A percentile compares a stretch with the other conserved stretches of the same genome.
phyloP scores from a whole-genome alignment of 2,329 filamentous ascomycete species.

The Ophiocordyceps sinensis region DNA sequence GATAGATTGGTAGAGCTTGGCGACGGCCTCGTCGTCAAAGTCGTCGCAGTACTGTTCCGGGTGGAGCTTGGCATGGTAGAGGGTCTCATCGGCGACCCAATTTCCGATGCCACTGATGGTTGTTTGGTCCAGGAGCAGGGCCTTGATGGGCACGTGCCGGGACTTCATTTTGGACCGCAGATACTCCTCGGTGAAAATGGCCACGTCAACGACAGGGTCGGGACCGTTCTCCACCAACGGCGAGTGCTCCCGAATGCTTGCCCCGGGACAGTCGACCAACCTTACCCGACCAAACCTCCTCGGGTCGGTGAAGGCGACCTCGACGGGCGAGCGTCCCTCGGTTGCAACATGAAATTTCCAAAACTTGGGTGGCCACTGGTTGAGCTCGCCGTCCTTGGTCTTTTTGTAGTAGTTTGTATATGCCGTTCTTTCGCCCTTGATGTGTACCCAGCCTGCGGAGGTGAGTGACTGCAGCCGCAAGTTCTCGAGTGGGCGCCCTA shows the following conservation, averaged over 20 bases:
- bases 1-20: constrained; percentile 56
- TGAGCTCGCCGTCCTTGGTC: constrained; percentile 41
- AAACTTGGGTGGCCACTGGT: constrained; percentile 73
- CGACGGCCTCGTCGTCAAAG: constrained; percentile 57
- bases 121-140: constrained; percentile 72
- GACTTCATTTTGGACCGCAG: constrained; percentile 53
- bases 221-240: constrained; percentile 88
- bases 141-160: constrained; percentile 80
- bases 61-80: constrained; percentile 80
- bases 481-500: constrained; percentile 6
- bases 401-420: constrained; percentile 76
- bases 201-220: constrained; percentile 74
- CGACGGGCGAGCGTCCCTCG: constrained; percentile 31
- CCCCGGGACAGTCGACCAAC: constrained; percentile 65
- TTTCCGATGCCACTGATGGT: constrained; percentile 90
- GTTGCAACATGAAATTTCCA: constrained; percentile 75
- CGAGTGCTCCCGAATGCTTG: constrained; percentile 58
- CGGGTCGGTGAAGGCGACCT: constrained; percentile 72
- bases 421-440: constrained; percentile 60
- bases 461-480: background rate
- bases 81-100: constrained; percentile 90
- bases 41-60: constrained; percentile 88
- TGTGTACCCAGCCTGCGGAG: constrained; percentile 63
- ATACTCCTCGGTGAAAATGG: constrained; percentile 64
- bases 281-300: constrained; percentile 67